Base-by-base conservation (phyloP, 371 early-diverging fungal genomes). In the Syncephalastrum sp. region DNA sequence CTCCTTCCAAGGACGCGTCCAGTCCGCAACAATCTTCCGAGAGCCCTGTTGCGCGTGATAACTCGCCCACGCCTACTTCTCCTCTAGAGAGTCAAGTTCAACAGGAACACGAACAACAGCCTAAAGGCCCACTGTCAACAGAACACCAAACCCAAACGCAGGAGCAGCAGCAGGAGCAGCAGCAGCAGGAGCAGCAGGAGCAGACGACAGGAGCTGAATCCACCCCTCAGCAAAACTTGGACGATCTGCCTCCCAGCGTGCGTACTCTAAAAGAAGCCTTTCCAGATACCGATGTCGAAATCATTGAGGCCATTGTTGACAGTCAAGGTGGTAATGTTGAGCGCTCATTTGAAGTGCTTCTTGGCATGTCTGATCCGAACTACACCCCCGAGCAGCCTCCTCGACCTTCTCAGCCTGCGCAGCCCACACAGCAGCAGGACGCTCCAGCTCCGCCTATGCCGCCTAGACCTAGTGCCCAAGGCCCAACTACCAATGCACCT, bases 241-340 rank as follows among this genome's bases (percentile, higher is more conserved):
- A 29, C 33, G 27, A 56, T 16, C 49, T 61, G 27, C 47, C 58
- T 15, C 58, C 41, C 19, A 38, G 50, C 48, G 48, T 65, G 42
- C 65, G 61, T 41, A 70, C 62, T 15, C 60, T 79, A 49, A 75
- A 75, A 56, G 79, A 79, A 59, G 79, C 79, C 0, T 79, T 79
- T 47, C 79, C 76, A 17, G 68, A 68, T 55, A 65, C 68, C 27
- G 79, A 79, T 48, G 57, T 65, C 23, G 79, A 75, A 13, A 60
- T 79, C 14, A 67, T 79, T 57, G 76, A 75, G 52, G 74, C 74
- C 27, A 68, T 79, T 53, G 59, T 79, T 42, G 70, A 66, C 42
- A 58, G 67, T 4, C 70, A 74, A 49, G 51, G 63, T 42, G 67
- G 65, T 47, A 56, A 69, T 42, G 53, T 75, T 1, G 79, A 79